Base-by-base conservation (phyloP, 495 filamentous ascomycete genomes). In the Umbilicaria muhlenbergii region DNA sequence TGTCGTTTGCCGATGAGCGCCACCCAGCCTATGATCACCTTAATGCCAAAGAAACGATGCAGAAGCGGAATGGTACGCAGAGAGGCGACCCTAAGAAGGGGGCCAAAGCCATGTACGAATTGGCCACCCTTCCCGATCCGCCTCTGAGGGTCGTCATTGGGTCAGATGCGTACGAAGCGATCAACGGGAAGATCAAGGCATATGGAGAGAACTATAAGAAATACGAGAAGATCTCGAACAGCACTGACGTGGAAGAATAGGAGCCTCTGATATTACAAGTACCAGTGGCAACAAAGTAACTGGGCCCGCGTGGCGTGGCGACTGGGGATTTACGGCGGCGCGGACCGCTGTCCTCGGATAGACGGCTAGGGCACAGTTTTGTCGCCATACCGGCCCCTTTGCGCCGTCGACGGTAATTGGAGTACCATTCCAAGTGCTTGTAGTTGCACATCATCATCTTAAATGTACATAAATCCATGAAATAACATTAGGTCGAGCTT, bases 231-330 rank as follows among this genome's bases (percentile, higher is more conserved):
- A 40, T 69, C 12, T 57, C 53, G 8, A 64, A 63, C 18, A 58
- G 61, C 19, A 68, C 64, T 3, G 65, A 71, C 56, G 63, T 68
- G 3, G 64, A 69, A 51, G 65, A 54, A 11, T 66, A 63, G 8
- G 6, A 28, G 8, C 5, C 5, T 28, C 24, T 28, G 5, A 21
- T 6, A 8, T 28, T 28, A 8, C 24, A 28, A 6, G 24, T 28
- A 28, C 6, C 24, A 28, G 24, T 28, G 6, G 24, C 24, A 1
- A 28, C 8, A 6, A 28, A 10, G 8, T 28, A 28, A 6, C 24
- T 5, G 5, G 24, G 24, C 24, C 3, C 1, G 5, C 24, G 5
- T 28, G 24, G 24, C 24, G 5, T 28, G 24, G 8, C 24, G 24
- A 28, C 8, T 10, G 24, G 1, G 24, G 24, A 28, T 28, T 6